Conservation (phyloP, 2,329 filamentous ascomycete genomes). For the Ascochyta viciae-villosae region DNA sequence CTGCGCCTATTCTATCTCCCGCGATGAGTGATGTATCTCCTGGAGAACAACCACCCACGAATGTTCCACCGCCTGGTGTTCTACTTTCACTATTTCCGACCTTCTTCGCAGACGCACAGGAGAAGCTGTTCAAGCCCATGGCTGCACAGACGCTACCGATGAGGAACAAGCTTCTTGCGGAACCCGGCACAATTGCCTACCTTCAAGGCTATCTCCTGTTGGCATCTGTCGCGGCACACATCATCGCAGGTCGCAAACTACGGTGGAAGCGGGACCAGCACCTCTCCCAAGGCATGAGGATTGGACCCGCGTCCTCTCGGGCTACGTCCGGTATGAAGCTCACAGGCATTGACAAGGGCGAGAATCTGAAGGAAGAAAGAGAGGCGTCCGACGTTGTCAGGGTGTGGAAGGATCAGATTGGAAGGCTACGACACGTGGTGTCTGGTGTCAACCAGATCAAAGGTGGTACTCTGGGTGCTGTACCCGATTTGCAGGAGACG, state of each 20-base stretch:
- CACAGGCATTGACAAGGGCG: slow-evolving; percentile 80
- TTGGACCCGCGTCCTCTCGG: slow-evolving; percentile 73
- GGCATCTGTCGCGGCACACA: slow-evolving; percentile 73
- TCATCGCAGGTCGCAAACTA: slow-evolving; percentile 83
- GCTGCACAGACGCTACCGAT: slow-evolving; percentile 64
- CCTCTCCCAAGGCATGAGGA: slow-evolving; percentile 86
- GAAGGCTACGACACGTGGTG: slow-evolving; percentile 76
- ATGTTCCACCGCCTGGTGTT: slow-evolving; percentile 86
- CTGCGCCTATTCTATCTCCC: slow-evolving; percentile 33
- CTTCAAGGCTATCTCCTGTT: slow-evolving; percentile 69
- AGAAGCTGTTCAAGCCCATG: slow-evolving; percentile 70
- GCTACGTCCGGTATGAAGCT: slow-evolving; percentile 87
- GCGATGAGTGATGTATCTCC: slow-evolving; percentile 30
- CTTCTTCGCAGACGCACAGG: slow-evolving; percentile 71
- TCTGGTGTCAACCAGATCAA: slow-evolving; percentile 65
- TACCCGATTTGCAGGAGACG: slow-evolving; percentile 76
- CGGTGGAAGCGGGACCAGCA: slow-evolving; percentile 92
- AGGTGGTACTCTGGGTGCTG: slow-evolving; percentile 49
- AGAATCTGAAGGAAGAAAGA: slow-evolving; percentile 82
- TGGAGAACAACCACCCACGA: slow-evolving; percentile 70
- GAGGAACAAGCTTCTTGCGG: slow-evolving; percentile 69
- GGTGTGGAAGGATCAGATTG: slow-evolving; percentile 77
- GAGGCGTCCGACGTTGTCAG: slow-evolving; percentile 80
- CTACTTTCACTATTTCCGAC: slow-evolving; percentile 78
- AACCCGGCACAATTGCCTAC: slow-evolving; percentile 68